Evolutionary conservation across 768 basidiomycete species (phyloP), one percentile per base, ranked within the genome.

Genomic region (Calocybe gangraenosa): DNA sequence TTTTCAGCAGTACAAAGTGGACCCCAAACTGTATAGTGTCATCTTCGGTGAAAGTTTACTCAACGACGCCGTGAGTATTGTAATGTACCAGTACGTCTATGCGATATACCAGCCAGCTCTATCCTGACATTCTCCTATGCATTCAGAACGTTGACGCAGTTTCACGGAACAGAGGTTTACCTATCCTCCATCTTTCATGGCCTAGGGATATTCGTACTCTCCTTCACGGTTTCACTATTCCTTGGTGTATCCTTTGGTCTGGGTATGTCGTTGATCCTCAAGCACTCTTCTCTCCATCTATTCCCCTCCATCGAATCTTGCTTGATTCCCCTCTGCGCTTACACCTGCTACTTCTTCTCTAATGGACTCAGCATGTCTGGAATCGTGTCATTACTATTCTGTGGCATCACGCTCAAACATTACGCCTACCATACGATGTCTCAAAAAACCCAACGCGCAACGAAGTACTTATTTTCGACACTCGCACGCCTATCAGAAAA

Each of bases 351-450:
- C 68, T 99, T 99, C 71, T 93, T 99, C 73, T 94, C 92, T n/a
- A 99, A 92, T 52, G 94, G 92, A 4, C 65, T 94, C 31, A 81
- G 82, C 36, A 92, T 96, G 89, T 87, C 83, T 62, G 95, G 96
- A 40, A 97, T 98, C 65, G 94, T 98, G 35, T 96, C 94, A 3
- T 79, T 98, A 32, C 82, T 98, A 36, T 97, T 99, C 73, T 98
- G 95, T 62, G 95, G 96, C 48, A 96, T 99, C 62, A 99, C 96
- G 3, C 78, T 99, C 56, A 99, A 99, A 66, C 96, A 99, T 62
- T 98, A 99, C 59, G 96, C 95, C n/a, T 98, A 96, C 62, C 96
- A 97, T 69, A 98, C 93, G 41, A 99, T 99, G 96, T 95, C 92
- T 8, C 82, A 81, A 20, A 80, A 90, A 42, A 97, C 96, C 0